Base-by-base conservation (phyloP, 2,329 filamentous ascomycete genomes). In the Paramyrothecium sp. region DNA sequence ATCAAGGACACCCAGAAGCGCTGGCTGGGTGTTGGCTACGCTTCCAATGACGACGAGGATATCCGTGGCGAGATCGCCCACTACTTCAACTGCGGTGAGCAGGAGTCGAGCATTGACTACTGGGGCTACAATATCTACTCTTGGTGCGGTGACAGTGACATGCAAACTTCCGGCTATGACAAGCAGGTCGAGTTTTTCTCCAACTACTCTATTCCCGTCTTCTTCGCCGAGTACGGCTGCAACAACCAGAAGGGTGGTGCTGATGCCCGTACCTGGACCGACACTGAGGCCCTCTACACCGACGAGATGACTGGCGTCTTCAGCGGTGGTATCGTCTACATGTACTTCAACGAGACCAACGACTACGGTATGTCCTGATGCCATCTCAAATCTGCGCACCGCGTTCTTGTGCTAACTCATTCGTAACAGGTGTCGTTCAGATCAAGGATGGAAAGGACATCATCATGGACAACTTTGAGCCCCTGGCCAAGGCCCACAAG, bases 71-170 rank as follows among this genome's bases (percentile, higher is more conserved):
- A 92, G 68, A 86, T 98, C 70, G 91, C 92, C 65, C 80, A 92
- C 72, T 99, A 96, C 84, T 97, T 99, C 80, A 93, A 97, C 83
- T 99, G 95, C 72, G 91, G 93, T 59, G 56, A 67, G 3, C 75
- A 85, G 60, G 71, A 80, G 34, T 78, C 80, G 10, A 69, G 89
- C 60, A 97, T 98, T 64, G 95, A 99, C 77, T 98, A 96, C 82
- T 99, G 93, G 91, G 95, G 95, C 58, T 98, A 98, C 89, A 99
- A 99, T 83, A 97, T 98, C 79, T 99, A 99, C 84, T 96, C 93
- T 54, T 99, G 95, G 95, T 99, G 95, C 74, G 95, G 94, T 65
- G 75, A 93, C 66, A 96, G 91, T 70, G 86, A 81, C 68, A 95
- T 89, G 79, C 70, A 81, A 38, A 71, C 81, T 58, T 97, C 95